Base-by-base conservation (phyloP, 805 yeast genomes). In the Lachancea sp. region DNA sequence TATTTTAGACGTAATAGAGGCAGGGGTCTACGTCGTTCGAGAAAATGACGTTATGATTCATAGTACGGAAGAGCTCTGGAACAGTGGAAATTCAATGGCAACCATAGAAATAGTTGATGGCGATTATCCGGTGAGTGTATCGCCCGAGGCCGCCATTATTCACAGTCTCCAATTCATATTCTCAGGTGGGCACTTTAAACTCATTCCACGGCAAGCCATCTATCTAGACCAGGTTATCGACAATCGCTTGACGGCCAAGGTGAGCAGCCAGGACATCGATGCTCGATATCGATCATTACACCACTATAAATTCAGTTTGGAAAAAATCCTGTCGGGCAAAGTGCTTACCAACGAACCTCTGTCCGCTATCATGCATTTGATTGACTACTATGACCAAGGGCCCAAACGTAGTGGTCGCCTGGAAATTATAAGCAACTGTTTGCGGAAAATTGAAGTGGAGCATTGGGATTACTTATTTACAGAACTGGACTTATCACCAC, bases 291-390 rank as follows among this genome's bases (percentile, higher is more conserved):
- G 48, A 15, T 20, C 49, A 1, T 36, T 58, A 18, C 52, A 52
- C 16, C 59, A 61, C 39, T 62, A 57, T 37, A 55, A 55, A 11
- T 62, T 61, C 51, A 56, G 63, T 2, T 34, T 62, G 28, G 67
- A 62, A 35, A 62, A 60, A 29, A 49, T 62, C 5, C 44, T 62
- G 17, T 58, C 64, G 2, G 40, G 47, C 11, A 53, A 50, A 31
- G 45, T 62, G 8, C 32, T 59, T 16, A 45, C 46, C 4, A 47
- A 51, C 34, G 47, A 53, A 17, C 51, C 56, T 26, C 40, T 58
- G 6, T 44, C 50, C 13, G 39, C 45, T 8, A 50, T 60, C 3
- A 20, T 61, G n/a, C 38, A 43, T 16, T 42, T 61, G 29, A 50
- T 60, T 4, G 50, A 50, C 29, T 29, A 16, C 29, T 44, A 40